phyloP scores from a whole-genome alignment of 1,139 yeast genomes.

The Sporopachydermia cereana region DNA sequence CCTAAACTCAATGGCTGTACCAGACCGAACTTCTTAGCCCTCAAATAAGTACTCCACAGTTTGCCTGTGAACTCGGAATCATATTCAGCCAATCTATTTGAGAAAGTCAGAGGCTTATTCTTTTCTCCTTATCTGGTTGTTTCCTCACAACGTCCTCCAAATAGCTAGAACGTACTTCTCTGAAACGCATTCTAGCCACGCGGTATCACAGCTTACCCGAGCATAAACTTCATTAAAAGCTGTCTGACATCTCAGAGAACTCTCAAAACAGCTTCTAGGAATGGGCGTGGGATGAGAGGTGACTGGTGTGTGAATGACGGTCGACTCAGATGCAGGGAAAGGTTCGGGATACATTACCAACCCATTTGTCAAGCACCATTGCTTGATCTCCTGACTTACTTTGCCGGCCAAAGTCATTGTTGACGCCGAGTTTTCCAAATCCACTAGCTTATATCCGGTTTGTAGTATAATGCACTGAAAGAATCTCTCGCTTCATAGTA shows the following conservation, averaged over 20 bases:
- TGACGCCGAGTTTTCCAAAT: too few species aligned
- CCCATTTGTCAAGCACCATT: slow-evolving; percentile 75
- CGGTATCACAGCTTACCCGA: slow-evolving; percentile 39
- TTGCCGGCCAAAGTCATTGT: too few species aligned
- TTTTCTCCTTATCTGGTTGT: neutral
- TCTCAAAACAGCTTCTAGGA: slow-evolving; percentile 51
- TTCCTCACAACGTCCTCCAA: neutral
- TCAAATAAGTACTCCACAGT: slow-evolving; percentile 46
- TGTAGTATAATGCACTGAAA: too few species aligned
- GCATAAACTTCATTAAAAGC: slow-evolving; percentile 66
- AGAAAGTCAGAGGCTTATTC: neutral
- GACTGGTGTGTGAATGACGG: slow-evolving; percentile 67
- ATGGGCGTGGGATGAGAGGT: slow-evolving; percentile 88
- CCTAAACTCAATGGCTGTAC: slow-evolving; percentile 72
- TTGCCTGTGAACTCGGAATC: slow-evolving; percentile 78
- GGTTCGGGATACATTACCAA: slow-evolving; percentile 63
- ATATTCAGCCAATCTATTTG: slow-evolving; percentile 30
- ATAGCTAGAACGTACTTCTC: slow-evolving; percentile 24
- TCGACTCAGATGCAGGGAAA: slow-evolving; percentile 26
- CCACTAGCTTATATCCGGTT: too few species aligned
- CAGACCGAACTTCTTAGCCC: slow-evolving; percentile 37
- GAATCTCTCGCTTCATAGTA: too few species aligned
- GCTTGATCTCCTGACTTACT: slow-evolving; percentile 41
- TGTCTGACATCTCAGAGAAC: slow-evolving; percentile 58
- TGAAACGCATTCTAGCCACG: slow-evolving; percentile 53